Evolutionary conservation across 192 early-diverging fungal genomes (phyloP), one percentile per base, ranked within the genome.

Genomic region (Backusella circina): DNA sequence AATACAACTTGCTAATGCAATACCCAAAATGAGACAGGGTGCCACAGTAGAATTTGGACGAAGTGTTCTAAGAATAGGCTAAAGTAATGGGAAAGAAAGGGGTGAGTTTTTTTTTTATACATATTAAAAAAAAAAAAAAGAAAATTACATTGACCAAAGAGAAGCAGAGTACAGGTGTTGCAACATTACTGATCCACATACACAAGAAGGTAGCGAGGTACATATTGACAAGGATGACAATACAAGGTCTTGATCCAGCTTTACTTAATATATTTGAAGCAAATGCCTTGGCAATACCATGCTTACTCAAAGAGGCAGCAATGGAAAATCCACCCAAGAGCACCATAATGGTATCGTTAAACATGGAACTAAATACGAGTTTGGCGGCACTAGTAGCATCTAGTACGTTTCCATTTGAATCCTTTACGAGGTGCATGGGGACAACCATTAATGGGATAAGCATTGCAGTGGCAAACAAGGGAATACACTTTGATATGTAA

Each of bases 101-200:
- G 3, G 16, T 36, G 23, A n/a, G 12, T 13, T 68, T 36, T 41
- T 12, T 4, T 1, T 31, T 21, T 67, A 35, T 7, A 32, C 33
- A 33, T 67, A 7, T 18, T 67, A 15, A 4, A 8, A 26, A 9
- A 23, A 57, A 21, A 57, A 61, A 41, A 2, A 41, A 41, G 13
- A 41, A 41, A 41, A 41, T 37, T 71, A 76, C 75, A 47, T 76
- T 33, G 13, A 64, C 82, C 36, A 93, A 69, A 32, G 89, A 88
- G 70, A 91, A 91, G 81, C 92, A 93, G 23, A 93, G 79, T 18
- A 92, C 92, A 9, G 92, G 92, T 4, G 92, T 90, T 1, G 92
- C 92, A 12, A 93, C 92, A 82, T 93, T 93, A 71, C 86, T 88
- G 69, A 93, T 93, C 86, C 91, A 93, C 92, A 93, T 93, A 83